A percentile compares a stretch with the other conserved stretches of the same genome.
Conservation (phyloP, 176 grass and related monocot genomes). For the Hordeum marinum region DNA sequence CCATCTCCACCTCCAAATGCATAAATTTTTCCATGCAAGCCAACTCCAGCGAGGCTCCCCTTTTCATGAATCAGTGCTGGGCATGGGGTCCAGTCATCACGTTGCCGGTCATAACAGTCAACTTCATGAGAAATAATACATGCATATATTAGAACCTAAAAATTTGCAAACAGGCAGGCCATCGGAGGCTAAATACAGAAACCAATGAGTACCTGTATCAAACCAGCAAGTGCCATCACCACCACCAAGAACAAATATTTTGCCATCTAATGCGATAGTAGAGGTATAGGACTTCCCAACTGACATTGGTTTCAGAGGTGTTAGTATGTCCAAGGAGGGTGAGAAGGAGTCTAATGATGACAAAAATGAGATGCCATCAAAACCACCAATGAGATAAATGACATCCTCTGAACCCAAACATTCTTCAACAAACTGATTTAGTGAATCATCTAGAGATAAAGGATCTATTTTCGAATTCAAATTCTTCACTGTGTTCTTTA, state of each 20-base stretch:
- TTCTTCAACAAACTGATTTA: conserved; percentile 62
- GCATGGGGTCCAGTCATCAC: conserved; percentile 57
- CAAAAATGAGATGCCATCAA: conserved; percentile 53
- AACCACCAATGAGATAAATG: conserved; percentile 77
- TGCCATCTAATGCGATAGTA: conserved; percentile 59
- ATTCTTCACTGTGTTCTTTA: conserved; percentile 35
- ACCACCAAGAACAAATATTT: conserved; percentile 76
- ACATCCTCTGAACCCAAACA: conserved; percentile 67
- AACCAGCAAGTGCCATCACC: conserved; percentile 63
- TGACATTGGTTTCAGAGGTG: conserved; percentile 57
- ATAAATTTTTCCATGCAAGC: conserved; percentile 62
- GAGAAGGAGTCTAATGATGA: conserved; percentile 64
- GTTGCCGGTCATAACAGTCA: conserved; percentile 61
- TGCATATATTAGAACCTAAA: conserved; percentile 15
- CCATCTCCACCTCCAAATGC: conserved; percentile 62
- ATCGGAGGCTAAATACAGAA: not conserved
- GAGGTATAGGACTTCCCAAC: conserved; percentile 53
- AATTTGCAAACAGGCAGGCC: not conserved
- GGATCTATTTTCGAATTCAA: conserved; percentile 59
- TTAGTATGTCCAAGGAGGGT: conserved; percentile 67
- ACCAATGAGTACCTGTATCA: conserved; percentile 51
- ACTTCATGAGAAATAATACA: conserved; percentile 43
- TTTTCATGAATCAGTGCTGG: conserved; percentile 46
- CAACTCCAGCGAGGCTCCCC: conserved; percentile 56
- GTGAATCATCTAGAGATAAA: conserved; percentile 51